These are phyloP conservation scores for Coemansia sp. DNA, from an alignment of 192 early-diverging fungal species.

Conservation along the genomic window DNA sequence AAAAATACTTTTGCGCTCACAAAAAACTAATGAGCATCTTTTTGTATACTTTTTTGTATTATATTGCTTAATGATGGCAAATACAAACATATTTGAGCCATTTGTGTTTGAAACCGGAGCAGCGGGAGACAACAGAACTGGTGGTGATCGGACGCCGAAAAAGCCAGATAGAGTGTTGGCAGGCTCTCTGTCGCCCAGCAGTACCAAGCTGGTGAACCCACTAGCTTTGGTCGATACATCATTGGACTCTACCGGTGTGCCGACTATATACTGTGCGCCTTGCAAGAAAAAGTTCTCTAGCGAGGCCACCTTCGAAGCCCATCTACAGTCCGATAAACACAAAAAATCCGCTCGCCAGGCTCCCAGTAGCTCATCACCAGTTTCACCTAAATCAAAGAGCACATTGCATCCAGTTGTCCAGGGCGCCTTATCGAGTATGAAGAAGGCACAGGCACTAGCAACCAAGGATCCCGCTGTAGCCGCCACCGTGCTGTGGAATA, in stretches of 20 bases:
- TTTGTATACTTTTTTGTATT: conserved; percentile 2
- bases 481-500: conserved; percentile 49
- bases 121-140: background rate
- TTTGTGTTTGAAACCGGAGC: background rate
- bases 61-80: background rate
- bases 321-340: conserved; percentile 40
- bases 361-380: background rate
- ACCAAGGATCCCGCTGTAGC: conserved; percentile 43
- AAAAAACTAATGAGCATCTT: background rate
- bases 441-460: conserved; percentile 29
- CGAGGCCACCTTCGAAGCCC: conserved; percentile 20
- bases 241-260: background rate
- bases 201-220: conserved; percentile 28
- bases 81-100: conserved; percentile 5
- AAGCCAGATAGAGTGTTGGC: background rate
- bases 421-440: conserved; percentile 14
- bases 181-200: conserved; percentile 32
- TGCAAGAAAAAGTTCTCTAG: conserved; percentile 40
- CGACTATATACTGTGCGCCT: conserved; percentile 11
- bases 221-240: background rate
- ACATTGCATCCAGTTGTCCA: background rate
- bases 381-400: background rate
- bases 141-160: background rate
- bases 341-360: conserved; percentile 12
- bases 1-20: background rate